Conservation (phyloP, 441 rosid genomes). For the Gossypium aridum region DNA sequence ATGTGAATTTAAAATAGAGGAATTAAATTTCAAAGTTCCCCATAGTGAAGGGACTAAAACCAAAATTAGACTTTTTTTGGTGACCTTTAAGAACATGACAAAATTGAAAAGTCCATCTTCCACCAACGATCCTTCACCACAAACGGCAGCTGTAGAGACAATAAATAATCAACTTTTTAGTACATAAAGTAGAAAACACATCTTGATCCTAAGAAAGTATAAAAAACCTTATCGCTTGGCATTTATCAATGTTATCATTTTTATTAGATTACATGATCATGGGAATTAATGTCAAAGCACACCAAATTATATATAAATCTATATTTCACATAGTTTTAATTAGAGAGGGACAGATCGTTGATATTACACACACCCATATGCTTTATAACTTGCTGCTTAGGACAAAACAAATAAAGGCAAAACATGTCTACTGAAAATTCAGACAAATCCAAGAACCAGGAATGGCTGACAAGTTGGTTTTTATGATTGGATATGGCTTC, state of each 20-base stretch:
- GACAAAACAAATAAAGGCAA: background rate
- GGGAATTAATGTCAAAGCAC: background rate
- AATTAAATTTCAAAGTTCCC: too few species aligned
- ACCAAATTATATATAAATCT: background rate
- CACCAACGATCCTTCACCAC: background rate
- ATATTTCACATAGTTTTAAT: too few species aligned
- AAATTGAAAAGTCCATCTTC: background rate
- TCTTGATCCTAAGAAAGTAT: slow-evolving; percentile 7
- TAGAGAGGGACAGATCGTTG: background rate
- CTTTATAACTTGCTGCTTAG: background rate
- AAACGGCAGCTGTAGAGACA: too few species aligned
- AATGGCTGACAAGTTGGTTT: background rate
- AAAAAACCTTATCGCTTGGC: slow-evolving; percentile 26
- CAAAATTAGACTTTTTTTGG: too few species aligned
- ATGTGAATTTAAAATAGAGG: too few species aligned
- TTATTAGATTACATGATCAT: background rate
- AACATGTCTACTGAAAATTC: background rate
- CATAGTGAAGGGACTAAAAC: too few species aligned
- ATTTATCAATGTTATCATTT: slow-evolving; percentile 17
- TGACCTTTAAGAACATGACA: slow-evolving; percentile 4
- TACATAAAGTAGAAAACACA: background rate
- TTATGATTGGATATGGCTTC: slow-evolving; percentile 1
- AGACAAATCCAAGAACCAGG: background rate
- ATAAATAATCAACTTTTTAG: background rate
- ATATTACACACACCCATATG: background rate